These are phyloP conservation scores for Calocybe gangraenosa DNA, from an alignment of 768 basidiomycete genomes.

Conservation along the genomic window DNA sequence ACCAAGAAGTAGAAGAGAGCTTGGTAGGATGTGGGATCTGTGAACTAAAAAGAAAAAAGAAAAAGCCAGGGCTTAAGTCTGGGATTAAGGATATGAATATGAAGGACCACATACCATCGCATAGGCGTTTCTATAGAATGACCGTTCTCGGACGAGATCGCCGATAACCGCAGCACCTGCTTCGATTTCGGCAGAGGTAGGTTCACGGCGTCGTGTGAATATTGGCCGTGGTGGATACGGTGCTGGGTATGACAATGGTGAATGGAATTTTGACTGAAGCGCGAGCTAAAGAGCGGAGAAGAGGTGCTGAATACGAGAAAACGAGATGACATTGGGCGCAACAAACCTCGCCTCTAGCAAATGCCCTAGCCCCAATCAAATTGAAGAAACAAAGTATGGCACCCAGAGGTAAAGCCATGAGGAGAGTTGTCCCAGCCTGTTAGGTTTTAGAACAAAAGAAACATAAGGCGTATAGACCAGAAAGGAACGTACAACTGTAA, in stretches of 20 bases:
- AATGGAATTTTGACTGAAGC: slow-evolving; percentile 68
- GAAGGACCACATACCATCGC: slow-evolving; percentile 56
- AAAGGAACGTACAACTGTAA: slow-evolving; percentile 58
- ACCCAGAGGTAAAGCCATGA: slow-evolving; percentile 77
- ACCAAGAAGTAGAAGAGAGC: slow-evolving; percentile 87
- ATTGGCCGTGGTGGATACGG: slow-evolving; percentile 71
- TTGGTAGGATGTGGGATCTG: slow-evolving; percentile 78
- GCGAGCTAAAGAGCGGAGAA: slow-evolving; percentile 39
- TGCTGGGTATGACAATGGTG: slow-evolving; percentile 55
- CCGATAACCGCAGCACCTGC: slow-evolving; percentile 26
- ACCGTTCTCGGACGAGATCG: slow-evolving; percentile 48
- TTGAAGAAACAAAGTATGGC: slow-evolving; percentile 75
- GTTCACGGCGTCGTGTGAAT: slow-evolving; percentile 59
- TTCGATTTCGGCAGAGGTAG: slow-evolving; percentile 48
- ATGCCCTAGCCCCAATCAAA: slow-evolving; percentile 66
- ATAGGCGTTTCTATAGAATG: slow-evolving; percentile 80
- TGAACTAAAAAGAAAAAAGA: slow-evolving; percentile 46
- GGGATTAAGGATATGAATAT: neutral
- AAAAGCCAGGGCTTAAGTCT: neutral
- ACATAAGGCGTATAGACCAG: neutral
- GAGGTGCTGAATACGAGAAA: neutral
- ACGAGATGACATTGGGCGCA: too few relatives aligned
- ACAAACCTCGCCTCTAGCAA: slow-evolving; percentile 67
- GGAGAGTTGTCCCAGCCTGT: slow-evolving; percentile 73
- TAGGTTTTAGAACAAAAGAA: neutral